Evolutionary conservation across 2,329 filamentous ascomycete species (phyloP).

Genomic region (Alternaria ventricosa): DNA sequence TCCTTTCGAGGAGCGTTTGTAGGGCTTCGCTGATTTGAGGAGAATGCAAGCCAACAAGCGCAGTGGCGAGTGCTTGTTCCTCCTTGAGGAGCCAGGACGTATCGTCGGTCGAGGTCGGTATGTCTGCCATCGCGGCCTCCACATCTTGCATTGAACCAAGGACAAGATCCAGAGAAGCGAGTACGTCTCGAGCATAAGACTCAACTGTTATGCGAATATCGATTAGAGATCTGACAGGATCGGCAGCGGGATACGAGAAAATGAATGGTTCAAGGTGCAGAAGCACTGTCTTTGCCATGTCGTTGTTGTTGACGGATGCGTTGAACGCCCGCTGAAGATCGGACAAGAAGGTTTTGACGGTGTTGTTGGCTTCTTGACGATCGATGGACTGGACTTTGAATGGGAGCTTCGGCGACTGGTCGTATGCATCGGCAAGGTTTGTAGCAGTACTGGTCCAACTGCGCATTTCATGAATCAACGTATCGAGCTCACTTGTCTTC

Average conservation of each 20-base stretch:
- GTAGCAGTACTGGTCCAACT: slow-evolving; percentile 30
- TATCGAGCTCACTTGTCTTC: slow-evolving; percentile 42
- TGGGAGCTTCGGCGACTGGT: slow-evolving; percentile 35
- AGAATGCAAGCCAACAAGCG: slow-evolving; percentile 67
- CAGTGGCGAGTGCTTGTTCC: slow-evolving; percentile 41
- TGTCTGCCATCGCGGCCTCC: slow-evolving; percentile 60
- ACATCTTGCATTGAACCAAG: slow-evolving; percentile 81
- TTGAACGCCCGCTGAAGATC: slow-evolving; percentile 26
- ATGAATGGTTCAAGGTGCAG: slow-evolving; percentile 73
- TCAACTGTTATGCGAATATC: slow-evolving; percentile 31
- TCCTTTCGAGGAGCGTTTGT: slow-evolving; percentile 52
- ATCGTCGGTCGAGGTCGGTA: slow-evolving; percentile 67
- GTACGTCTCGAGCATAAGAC: slow-evolving; percentile 64
- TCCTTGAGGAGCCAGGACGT: slow-evolving; percentile 67
- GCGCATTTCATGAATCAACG: slow-evolving; percentile 31
- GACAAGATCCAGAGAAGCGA: slow-evolving; percentile 73
- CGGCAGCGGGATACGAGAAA: slow-evolving; percentile 24
- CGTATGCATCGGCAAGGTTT: slow-evolving; percentile 21
- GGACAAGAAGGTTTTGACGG: slow-evolving; percentile 16
- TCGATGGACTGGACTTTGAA: slow-evolving; percentile 31
- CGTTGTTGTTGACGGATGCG: slow-evolving; percentile 27
- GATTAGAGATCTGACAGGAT: not conserved
- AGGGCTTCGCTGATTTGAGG: slow-evolving; percentile 60
- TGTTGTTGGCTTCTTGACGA: slow-evolving; percentile 21
- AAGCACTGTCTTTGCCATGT: slow-evolving; percentile 49